Evolutionary conservation across 176 grass and related monocot genomes (phyloP), one percentile per base, ranked within the genome.

Genomic region (Oryza glaberrima): DNA sequence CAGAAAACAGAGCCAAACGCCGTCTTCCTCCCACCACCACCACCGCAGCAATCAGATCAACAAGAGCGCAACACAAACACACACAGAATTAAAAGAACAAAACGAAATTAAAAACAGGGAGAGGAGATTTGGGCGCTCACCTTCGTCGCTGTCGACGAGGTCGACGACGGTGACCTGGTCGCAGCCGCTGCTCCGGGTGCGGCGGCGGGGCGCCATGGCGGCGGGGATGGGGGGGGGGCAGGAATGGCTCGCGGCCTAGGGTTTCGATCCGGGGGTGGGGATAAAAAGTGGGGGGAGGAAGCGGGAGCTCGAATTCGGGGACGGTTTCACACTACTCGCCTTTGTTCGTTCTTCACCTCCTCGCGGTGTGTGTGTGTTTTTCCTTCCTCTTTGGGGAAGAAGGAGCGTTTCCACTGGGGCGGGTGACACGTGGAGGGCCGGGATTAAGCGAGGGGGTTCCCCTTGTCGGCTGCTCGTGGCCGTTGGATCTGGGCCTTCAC

Each of bases 61-160:
- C 10, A 49, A n/a, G 0, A 41, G 15, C 6, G 13, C 13, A 60
- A 7, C 81, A 17, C 13, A 60, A 73, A 7, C 81, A 43, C 44
- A 61, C 30, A 30, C 4, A 35, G 3, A 35, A 35, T 2, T 1
- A 17, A 58, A 19, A 6, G 19, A 4, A 12, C 22, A 65, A 17
- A 13, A 36, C 0, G 13, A 15, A 6, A 44, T 9, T 9, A 44
- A 8, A 8, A 63, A 30, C 28, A 30, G 28, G 51, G 34, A 4
- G 22, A 15, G 20, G 38, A 11, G 34, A 20, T 22, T 22, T 22
- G 36, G 1, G 28, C 12, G 76, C 65, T 82, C 72, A 86, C 88
- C 78, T 1, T 77, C 78, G 9, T 90, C 88, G 72, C 45, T 85
- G 43, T 86, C 78, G 56, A 90, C 83, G 45, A 90, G 65, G 52